Evolutionary conservation across 495 filamentous ascomycete species (phyloP).

Genomic region (Mytilinidion resinicola): DNA sequence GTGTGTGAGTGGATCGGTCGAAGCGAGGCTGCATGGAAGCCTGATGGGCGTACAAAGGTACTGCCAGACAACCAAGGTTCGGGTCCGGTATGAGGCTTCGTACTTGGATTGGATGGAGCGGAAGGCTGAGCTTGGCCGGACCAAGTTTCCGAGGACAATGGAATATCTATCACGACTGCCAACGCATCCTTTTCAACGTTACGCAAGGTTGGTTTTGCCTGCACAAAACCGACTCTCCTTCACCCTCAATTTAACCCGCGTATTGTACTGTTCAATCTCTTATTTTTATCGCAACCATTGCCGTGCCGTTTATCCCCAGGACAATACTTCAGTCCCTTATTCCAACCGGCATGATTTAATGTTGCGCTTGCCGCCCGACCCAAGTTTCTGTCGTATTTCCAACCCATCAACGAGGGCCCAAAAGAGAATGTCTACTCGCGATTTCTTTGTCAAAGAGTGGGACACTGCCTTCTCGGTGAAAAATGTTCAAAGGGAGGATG

Average conservation of each 20-base stretch:
- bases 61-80: background rate
- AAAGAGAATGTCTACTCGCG: background rate
- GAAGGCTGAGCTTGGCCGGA: background rate
- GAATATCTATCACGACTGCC: background rate
- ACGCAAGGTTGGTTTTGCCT: background rate
- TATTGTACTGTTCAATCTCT: background rate
- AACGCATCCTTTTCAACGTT: background rate
- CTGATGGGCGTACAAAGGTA: conserved; percentile 1
- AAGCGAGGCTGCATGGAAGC: background rate
- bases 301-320: background rate
- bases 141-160: background rate
- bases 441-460: background rate
- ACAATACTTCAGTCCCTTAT: background rate
- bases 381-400: background rate
- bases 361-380: background rate
- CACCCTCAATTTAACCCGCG: background rate
- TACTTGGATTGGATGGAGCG: background rate
- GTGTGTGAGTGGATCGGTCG: conserved; percentile 2
- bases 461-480: background rate
- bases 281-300: background rate
- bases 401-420: conserved; percentile 3
- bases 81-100: too few relatives aligned
- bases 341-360: background rate
- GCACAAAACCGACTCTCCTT: background rate
- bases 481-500: background rate